These are phyloP conservation scores for Letharia lupina DNA, from an alignment of 495 filamentous ascomycete genomes.

Conservation along the genomic window DNA sequence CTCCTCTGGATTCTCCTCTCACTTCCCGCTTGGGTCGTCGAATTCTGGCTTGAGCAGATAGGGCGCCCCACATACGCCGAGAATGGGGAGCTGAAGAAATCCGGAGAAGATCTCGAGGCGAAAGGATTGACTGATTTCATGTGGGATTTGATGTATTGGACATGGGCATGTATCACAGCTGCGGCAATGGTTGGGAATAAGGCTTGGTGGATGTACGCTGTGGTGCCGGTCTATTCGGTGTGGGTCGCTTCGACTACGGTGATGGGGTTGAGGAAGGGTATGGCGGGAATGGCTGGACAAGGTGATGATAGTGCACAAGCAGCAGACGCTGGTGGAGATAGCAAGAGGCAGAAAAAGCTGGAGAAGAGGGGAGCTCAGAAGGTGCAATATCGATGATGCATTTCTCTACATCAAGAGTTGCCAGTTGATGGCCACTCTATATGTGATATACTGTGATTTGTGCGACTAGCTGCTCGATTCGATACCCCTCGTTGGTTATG, in stretches of 20 bases:
- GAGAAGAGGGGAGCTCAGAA: slow-evolving; percentile 51
- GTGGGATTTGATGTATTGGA: slow-evolving; percentile 94
- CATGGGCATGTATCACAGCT: slow-evolving; percentile 59
- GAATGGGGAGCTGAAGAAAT: slow-evolving; percentile 58
- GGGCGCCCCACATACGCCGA: slow-evolving; percentile 66
- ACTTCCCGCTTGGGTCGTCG: slow-evolving; percentile 63
- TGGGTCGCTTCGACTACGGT: slow-evolving; percentile 61
- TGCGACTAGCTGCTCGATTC: background rate
- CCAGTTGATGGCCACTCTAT: background rate
- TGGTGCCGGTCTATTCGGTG: slow-evolving; percentile 61
- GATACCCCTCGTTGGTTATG: background rate
- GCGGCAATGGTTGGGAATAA: slow-evolving; percentile 64
- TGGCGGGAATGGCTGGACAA: slow-evolving; percentile 48
- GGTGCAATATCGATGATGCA: slow-evolving; percentile 36
- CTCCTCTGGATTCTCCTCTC: slow-evolving; percentile 64
- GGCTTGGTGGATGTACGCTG: slow-evolving; percentile 65
- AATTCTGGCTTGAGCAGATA: slow-evolving; percentile 73
- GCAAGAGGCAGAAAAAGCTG: slow-evolving; percentile 56
- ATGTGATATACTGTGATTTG: background rate
- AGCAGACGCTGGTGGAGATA: slow-evolving; percentile 30
- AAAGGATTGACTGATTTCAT: slow-evolving; percentile 92
- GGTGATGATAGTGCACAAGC: slow-evolving; percentile 22
- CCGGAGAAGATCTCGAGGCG: slow-evolving; percentile 83
- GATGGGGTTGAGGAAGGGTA: slow-evolving; percentile 54
- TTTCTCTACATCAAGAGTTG: background rate